A percentile compares a stretch with the other conserved stretches of the same genome.
Evolutionary conservation across 768 basidiomycete species (phyloP).

Genomic region (Strobilomyces echinocephalus): DNA sequence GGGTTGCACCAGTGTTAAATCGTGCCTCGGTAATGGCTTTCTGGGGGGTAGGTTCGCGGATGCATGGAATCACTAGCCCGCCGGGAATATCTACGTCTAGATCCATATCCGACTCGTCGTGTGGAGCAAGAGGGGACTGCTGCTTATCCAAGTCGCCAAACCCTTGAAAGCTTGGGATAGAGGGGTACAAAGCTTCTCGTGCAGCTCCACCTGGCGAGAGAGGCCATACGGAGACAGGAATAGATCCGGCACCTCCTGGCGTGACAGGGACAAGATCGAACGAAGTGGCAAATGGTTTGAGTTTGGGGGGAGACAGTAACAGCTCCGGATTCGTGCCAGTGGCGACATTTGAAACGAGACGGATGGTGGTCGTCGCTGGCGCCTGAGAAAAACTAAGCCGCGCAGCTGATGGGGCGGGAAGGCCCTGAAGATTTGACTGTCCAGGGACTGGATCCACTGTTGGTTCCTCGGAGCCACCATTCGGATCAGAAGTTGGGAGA

Average conservation of each 20-base stretch:
- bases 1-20: constrained; percentile 22
- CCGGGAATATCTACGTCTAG: constrained; percentile 37
- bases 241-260: constrained; percentile 32
- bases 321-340: constrained; percentile 17
- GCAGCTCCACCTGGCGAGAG: constrained; percentile 30
- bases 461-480: constrained; percentile 13
- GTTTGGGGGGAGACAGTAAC: constrained; percentile 49
- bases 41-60: constrained; percentile 21
- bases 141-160: constrained; percentile 25
- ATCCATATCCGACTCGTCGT: constrained; percentile 31
- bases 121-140: constrained; percentile 14
- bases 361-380: constrained; percentile 45
- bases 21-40: constrained; percentile 5
- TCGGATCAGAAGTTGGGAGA: constrained; percentile 26
- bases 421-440: constrained; percentile 50
- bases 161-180: constrained; percentile 32
- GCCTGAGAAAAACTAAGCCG: constrained; percentile 55
- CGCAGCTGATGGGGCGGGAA: constrained; percentile 56
- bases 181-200: constrained; percentile 36
- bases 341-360: constrained; percentile 36
- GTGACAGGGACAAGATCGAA: constrained; percentile 66
- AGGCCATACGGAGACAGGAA: constrained; percentile 36
- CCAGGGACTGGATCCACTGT: constrained; percentile 53
- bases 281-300: constrained; percentile 60
- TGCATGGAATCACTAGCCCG: constrained; percentile 18